Conservation (phyloP, 371 early-diverging fungal genomes). For the Mucor piriformis region DNA sequence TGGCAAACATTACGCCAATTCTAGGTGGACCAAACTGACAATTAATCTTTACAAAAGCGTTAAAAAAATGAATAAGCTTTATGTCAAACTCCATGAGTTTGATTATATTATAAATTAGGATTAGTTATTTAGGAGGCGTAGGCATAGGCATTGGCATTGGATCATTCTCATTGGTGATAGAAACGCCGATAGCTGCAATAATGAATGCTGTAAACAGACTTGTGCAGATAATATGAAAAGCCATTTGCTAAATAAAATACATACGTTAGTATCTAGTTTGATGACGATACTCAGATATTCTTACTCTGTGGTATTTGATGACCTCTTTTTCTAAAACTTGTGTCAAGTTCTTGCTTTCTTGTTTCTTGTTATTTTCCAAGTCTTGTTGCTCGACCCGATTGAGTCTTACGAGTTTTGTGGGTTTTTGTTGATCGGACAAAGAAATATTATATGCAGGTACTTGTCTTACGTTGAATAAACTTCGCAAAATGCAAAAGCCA, state of each 20-base stretch:
- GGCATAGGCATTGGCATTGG: conserved; percentile 3
- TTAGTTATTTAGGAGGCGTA: no score
- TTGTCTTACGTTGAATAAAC: conserved; percentile 9
- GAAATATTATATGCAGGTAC: conserved; percentile 9
- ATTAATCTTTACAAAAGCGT: no score
- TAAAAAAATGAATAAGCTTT: no score
- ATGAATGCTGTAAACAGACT: neutral
- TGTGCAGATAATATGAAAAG: conserved; percentile 4
- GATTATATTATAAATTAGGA: neutral
- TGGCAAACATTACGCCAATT: no score
- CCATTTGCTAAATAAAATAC: conserved; percentile 5
- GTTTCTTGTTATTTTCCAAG: conserved; percentile 1
- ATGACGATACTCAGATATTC: neutral
- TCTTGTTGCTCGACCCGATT: conserved; percentile 2
- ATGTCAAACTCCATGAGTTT: no score
- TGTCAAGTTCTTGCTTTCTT: neutral
- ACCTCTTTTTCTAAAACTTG: conserved; percentile 17
- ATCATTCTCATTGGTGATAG: conserved; percentile 15
- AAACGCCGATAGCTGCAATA: conserved; percentile 4
- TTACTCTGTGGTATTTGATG: conserved; percentile 9
- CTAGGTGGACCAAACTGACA: no score
- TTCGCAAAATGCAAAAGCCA: conserved; percentile 19
- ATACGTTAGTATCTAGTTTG: neutral
- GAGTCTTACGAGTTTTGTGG: neutral
- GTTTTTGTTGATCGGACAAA: neutral